Evolutionary conservation across 805 yeast genomes (phyloP).

Genomic region (Yamadazyma takamatsuzukensis): DNA sequence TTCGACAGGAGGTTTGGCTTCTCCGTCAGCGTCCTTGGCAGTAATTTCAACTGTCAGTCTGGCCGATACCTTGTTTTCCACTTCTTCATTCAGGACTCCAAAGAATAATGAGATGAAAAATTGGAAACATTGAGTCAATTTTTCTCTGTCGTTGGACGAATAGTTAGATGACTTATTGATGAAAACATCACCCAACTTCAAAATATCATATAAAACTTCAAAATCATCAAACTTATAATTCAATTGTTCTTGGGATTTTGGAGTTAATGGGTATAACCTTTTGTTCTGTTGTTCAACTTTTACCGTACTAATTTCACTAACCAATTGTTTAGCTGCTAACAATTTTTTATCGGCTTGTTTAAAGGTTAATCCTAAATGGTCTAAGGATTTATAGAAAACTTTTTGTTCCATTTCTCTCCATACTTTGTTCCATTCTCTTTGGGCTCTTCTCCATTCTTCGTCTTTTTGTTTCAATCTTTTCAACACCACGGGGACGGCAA

Average conservation of each 20-base stretch:
- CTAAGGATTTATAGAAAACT: conserved; percentile 88
- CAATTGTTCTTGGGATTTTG: conserved; percentile 75
- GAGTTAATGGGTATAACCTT: conserved; percentile 79
- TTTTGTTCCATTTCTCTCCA: conserved; percentile 99
- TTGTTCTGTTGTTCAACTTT: conserved; percentile 89
- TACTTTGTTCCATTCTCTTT: conserved; percentile 97
- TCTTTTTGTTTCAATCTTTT: conserved; percentile 94
- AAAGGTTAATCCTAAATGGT: conserved; percentile 92
- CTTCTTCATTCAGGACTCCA: conserved; percentile 47
- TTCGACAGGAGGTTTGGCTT: conserved; percentile 3
- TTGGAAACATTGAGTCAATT: conserved; percentile 65
- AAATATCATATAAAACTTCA: conserved; percentile 69
- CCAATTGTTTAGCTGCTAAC: conserved; percentile 82
- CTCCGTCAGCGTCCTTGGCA: conserved; percentile 12
- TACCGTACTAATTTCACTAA: conserved; percentile 88
- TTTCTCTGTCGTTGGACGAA: conserved; percentile 77
- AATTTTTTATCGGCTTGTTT: conserved; percentile 95
- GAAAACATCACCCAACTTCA: conserved; percentile 62
- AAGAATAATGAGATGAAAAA: conserved; percentile 73
- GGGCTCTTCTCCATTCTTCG: conserved; percentile 98
- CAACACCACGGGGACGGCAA: conserved; percentile 90
- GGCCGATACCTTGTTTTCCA: conserved; percentile 37
- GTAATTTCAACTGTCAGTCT: conserved; percentile 6
- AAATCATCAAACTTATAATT: conserved; percentile 61
- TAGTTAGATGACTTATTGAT: conserved; percentile 68